Evolutionary conservation across 768 basidiomycete species (phyloP).

Genomic region (Coprinopsis strossmayeri): DNA sequence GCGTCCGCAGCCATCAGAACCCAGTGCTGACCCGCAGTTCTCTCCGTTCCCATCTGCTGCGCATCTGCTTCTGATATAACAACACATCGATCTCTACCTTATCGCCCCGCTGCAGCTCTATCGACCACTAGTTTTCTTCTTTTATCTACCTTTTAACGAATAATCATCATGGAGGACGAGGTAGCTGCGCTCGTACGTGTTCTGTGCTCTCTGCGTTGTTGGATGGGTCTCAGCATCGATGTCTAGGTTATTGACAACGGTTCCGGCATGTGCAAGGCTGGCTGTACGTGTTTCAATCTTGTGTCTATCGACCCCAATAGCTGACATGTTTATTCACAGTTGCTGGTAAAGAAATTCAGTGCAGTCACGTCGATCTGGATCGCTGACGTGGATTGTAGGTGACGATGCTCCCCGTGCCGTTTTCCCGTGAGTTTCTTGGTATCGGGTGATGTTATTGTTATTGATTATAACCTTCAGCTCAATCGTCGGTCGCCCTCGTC

Average conservation of each 20-base stretch:
- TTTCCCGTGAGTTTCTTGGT: conserved; percentile 72
- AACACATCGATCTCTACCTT: conserved; percentile 8
- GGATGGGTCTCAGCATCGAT: neutral
- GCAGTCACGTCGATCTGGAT: conserved; percentile 7
- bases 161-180: conserved; percentile 12
- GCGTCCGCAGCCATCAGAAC: conserved; percentile 1
- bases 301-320: conserved; percentile 5
- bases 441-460: neutral
- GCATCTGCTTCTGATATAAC: conserved; percentile 5
- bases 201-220: neutral
- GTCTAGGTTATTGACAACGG: conserved; percentile 55
- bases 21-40: conserved; percentile 7
- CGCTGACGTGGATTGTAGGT: conserved; percentile 32
- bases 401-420: conserved; percentile 91
- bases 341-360: conserved; percentile 43
- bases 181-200: conserved; percentile 11
- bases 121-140: conserved; percentile 1
- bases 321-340: conserved; percentile 34
- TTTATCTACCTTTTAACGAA: conserved; percentile 3
- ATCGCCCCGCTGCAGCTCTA: neutral
- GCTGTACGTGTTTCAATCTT: conserved; percentile 56
- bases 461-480: conserved; percentile 41
- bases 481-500: conserved; percentile 91
- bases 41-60: conserved; percentile 4
- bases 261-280: conserved; percentile 99